Evolutionary conservation across 148 eudicot genomes (phyloP).

Genomic region (Dysphania ambrosioides): DNA sequence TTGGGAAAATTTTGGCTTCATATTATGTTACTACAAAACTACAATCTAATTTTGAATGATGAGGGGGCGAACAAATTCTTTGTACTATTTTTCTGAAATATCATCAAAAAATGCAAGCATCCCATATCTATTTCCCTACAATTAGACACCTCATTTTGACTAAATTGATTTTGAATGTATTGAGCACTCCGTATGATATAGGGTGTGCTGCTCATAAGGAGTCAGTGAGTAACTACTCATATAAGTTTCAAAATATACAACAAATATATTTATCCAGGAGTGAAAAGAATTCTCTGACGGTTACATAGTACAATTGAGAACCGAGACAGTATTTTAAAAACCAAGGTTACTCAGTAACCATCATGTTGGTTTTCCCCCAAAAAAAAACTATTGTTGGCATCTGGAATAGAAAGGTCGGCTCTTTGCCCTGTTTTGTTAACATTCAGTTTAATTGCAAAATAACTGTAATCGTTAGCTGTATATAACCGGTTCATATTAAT

Average conservation of each 20-base stretch:
- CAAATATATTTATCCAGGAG: slow-evolving; percentile 4
- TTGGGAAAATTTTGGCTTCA: slow-evolving; percentile 4
- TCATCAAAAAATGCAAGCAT: not conserved
- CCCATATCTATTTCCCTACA: not conserved
- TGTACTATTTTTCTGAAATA: not conserved
- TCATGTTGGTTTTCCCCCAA: too few relatives aligned
- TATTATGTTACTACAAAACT: not conserved
- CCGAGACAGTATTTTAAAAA: slow-evolving; percentile 12
- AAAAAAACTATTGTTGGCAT: slow-evolving; percentile 35
- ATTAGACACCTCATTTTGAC: not conserved
- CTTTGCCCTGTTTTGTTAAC: slow-evolving; percentile 41
- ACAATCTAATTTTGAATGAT: not conserved
- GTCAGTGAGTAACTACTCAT: too few relatives aligned
- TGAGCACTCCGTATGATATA: too few relatives aligned
- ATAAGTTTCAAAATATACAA: too few relatives aligned
- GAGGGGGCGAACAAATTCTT: not conserved
- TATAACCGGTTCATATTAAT: too few relatives aligned
- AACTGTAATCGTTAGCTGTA: too few relatives aligned
- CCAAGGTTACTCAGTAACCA: slow-evolving; percentile 35
- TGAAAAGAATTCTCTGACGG: slow-evolving; percentile 18
- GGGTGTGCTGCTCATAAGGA: too few relatives aligned
- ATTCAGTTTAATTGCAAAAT: too few relatives aligned
- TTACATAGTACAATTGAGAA: slow-evolving; percentile 13
- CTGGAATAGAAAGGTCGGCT: slow-evolving; percentile 40
- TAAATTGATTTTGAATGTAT: not conserved